Conservation (phyloP, 208 protist species). For the Leishmania turanica region DNA sequence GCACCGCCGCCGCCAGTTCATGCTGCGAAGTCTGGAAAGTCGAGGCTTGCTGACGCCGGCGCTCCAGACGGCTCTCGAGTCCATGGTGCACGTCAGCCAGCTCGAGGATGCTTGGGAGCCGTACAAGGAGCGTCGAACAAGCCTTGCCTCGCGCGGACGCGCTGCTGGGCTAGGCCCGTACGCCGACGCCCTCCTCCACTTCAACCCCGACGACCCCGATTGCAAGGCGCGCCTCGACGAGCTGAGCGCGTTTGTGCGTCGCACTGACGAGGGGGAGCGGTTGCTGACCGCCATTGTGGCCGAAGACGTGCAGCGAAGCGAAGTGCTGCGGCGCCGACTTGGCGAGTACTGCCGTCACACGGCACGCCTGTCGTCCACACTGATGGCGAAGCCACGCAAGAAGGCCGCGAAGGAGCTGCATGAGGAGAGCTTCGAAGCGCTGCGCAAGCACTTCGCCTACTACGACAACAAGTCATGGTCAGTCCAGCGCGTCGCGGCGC, state of each 20-base stretch:
- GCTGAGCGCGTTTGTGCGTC: slow-evolving; percentile 22
- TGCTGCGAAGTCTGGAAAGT: slow-evolving; percentile 72
- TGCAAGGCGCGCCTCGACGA: slow-evolving; percentile 35
- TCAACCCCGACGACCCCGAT: slow-evolving; percentile 8
- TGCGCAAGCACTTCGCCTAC: slow-evolving; percentile 61
- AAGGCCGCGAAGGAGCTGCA: slow-evolving; percentile 67
- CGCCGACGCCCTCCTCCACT: slow-evolving; percentile 46
- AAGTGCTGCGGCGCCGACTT: slow-evolving; percentile 43
- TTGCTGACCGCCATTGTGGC: slow-evolving; percentile 65
- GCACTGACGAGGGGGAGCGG: slow-evolving; percentile 50
- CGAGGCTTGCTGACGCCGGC: slow-evolving; percentile 71
- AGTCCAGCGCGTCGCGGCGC: slow-evolving; percentile 47
- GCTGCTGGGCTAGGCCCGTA: slow-evolving; percentile 73
- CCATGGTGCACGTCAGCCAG: slow-evolving; percentile 71
- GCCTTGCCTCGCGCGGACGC: slow-evolving; percentile 69
- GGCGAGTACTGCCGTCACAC: slow-evolving; percentile 43
- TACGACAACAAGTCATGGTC: slow-evolving; percentile 62
- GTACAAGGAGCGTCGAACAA: slow-evolving; percentile 78
- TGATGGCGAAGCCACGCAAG: slow-evolving; percentile 61
- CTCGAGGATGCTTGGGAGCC: slow-evolving; percentile 88
- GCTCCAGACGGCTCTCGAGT: slow-evolving; percentile 42
- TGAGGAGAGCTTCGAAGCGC: slow-evolving; percentile 46
- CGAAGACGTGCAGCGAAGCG: slow-evolving; percentile 71
- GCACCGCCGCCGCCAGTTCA: slow-evolving; percentile 72
- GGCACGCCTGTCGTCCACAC: slow-evolving; percentile 33